Evolutionary conservation across 1,284 basidiomycete genomes (phyloP).

Genomic region (Marasmius oreades): DNA sequence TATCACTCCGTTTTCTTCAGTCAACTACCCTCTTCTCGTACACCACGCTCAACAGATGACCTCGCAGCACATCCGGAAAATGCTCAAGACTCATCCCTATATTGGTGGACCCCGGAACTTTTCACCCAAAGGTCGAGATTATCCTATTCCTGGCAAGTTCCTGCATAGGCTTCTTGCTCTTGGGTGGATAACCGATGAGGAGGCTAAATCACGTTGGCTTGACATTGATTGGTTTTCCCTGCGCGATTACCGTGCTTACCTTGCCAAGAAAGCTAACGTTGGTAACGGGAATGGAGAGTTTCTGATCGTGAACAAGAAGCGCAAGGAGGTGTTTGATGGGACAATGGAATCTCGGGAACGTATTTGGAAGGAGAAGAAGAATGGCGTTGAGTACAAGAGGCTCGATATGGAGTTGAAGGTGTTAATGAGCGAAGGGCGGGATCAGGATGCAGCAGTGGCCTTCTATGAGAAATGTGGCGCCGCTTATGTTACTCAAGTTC

Average conservation of each 20-base stretch:
- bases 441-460: background rate
- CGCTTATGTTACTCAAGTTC: background rate
- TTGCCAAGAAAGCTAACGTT: background rate
- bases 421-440: background rate
- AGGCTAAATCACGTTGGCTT: background rate
- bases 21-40: background rate
- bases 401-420: background rate
- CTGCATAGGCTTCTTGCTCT: background rate
- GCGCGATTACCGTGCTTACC: background rate
- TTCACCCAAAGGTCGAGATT: background rate
- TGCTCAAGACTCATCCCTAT: background rate
- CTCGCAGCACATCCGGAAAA: background rate
- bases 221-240: conserved; percentile 2
- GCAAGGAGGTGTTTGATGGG: background rate
- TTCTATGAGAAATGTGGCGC: background rate
- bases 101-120: background rate
- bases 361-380: background rate
- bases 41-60: background rate
- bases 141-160: background rate
- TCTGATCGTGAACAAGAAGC: background rate
- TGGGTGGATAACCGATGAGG: background rate
- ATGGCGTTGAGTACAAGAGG: background rate
- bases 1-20: background rate
- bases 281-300: background rate
- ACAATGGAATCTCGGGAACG: background rate